phyloP scores from a whole-genome alignment of 2,329 filamentous ascomycete species.

The Penicillium italicum region DNA sequence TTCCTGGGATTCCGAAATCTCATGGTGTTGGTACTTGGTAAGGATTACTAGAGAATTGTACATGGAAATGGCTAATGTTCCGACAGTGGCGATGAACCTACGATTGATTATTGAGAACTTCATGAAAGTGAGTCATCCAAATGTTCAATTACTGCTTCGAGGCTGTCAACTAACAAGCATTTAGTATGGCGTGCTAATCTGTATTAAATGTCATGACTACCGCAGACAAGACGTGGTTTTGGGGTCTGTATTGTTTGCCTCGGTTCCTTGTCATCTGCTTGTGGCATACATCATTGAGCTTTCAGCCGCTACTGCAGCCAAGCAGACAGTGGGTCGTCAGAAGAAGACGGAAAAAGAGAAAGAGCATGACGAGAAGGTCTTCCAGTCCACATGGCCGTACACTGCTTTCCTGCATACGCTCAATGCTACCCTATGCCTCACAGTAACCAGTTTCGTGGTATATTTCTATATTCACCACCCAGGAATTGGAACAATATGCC shows the following conservation, averaged over 20 bases:
- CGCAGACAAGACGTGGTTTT: constrained; percentile 71
- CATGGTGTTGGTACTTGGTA: constrained; percentile 89
- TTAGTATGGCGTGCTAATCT: constrained; percentile 92
- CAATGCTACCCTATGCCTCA: constrained; percentile 78
- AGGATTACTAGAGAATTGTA: constrained; percentile 19
- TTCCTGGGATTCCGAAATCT: constrained; percentile 94
- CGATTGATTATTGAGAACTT: constrained; percentile 95
- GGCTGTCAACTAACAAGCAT: not conserved
- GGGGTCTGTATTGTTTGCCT: constrained; percentile 73
- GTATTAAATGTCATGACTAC: constrained; percentile 84
- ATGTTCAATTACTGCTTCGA: not conserved
- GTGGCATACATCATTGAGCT: constrained; percentile 87
- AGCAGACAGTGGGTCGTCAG: constrained; percentile 59
- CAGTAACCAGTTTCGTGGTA: constrained; percentile 76
- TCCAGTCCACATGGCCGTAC: constrained; percentile 72
- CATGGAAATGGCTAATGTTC: not conserved
- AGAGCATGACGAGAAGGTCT: constrained; percentile 59
- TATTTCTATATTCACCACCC: constrained; percentile 92
- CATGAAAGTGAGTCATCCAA: constrained; percentile 63
- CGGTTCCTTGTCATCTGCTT: constrained; percentile 87
- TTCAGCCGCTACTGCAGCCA: constrained; percentile 74
- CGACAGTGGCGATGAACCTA: constrained; percentile 80
- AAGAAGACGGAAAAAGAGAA: constrained; percentile 56
- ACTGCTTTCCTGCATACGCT: constrained; percentile 76
- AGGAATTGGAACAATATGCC: constrained; percentile 83